Base-by-base conservation (phyloP, 495 filamentous ascomycete species). In the Clohesyomyces aquaticus region DNA sequence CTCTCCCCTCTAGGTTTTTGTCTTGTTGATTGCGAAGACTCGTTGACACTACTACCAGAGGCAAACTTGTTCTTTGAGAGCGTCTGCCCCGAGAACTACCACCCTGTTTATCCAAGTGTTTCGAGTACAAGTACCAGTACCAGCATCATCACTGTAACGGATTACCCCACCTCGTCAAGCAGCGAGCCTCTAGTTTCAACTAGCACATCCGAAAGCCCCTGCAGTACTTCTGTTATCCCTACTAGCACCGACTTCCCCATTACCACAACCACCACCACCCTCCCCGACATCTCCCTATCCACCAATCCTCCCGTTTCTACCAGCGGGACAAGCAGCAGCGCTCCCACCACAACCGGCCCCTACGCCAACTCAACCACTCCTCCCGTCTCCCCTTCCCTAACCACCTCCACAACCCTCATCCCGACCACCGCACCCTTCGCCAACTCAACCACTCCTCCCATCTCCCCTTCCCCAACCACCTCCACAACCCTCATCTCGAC, bases 31-130 rank as follows among this genome's bases (percentile, higher is more conserved):
- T 14, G n/a, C 46, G 29, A n/a, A n/a, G n/a, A n/a, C 1, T 28
- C 12, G 21, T 38, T 42, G 28, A 54, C 32, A 27, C 11, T 29
- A 12, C 18, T 12, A 3, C 41, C 32, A 64, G 55, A 65, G 21
- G 58, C 38, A 43, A 32, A 53, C 9, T 3, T 3, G 23, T 65
- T 65, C 49, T 1, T 45, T 3, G 16, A 10, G 35, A 47, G 21
- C 14, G 47, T 35, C 55, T 65, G 62, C 48, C 22, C 27, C 38
- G 29, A 21, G 8, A 41, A 23, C 41, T 14, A 28, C 22, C 48
- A 10, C 3, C 53, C 55, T 29, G 18, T 25, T 18, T 6, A 6
- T 38, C 32, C 32, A 38, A 56, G 38, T 32, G 21, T 42, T 32
- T 23, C 50, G 18, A 54, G 21, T 14, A 18, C 23, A 28, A 56